Base-by-base conservation (phyloP, 169 alveolate species). In the Neospora caninum region DNA sequence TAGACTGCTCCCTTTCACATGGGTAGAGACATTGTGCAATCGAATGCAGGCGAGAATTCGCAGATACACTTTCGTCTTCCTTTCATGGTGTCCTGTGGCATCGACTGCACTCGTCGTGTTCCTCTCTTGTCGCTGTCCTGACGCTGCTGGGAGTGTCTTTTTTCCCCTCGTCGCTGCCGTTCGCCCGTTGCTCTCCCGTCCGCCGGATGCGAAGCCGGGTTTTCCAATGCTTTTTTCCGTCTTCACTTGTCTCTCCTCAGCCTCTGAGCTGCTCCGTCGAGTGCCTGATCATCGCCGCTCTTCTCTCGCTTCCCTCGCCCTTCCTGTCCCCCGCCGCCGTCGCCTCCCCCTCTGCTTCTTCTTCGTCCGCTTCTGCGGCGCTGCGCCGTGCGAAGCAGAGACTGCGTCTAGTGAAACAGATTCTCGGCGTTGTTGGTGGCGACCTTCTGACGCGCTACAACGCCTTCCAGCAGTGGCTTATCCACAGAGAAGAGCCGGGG, bases 321-420 rank as follows among this genome's bases (percentile, higher is more conserved):
- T 73, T 73, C 42, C 84, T 73, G 22, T 22, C 84, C 4, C 84
- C 84, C 16, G 84, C 41, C 16, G 49, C 45, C 25, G 84, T 36
- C 39, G 84, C 84, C 42, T 41, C 80, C 34, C 58, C 20, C 16
- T 64, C 73, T 64, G 45, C 42, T 6, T 0, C 42, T 31, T 9
- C 84, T 22, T n/a, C 38, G 84, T 9, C 84, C 25, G 42, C 84
- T 13, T 13, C 45, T 43, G 49, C 39, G 84, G 49, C 42, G 13
- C 42, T 73, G 45, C 84, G 43, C 39, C 41, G 84, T 6, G 84
- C 84, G 84, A 73, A 73, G 84, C 84, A 73, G 84, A 36, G 42
- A 43, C 42, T 73, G 84, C 84, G 84, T 9, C 43, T 73, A 18
- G 39, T n/a, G 49, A 73, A 73, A 43, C 42, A 34, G 39, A 36